Conservation (phyloP, 768 basidiomycete genomes). For the Pisolithus tinctorius region DNA sequence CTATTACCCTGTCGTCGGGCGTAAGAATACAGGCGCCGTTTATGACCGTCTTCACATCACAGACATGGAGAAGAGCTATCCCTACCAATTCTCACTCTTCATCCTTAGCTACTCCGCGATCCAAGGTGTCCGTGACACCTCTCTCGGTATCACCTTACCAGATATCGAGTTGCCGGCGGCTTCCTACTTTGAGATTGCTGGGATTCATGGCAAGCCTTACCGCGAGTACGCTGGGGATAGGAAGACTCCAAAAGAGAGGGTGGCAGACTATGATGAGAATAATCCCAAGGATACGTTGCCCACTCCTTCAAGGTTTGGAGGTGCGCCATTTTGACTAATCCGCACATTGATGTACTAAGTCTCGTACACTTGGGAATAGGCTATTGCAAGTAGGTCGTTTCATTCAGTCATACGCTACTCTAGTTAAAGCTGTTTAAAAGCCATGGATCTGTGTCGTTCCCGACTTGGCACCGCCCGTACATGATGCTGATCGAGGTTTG, state of each 20-base stretch:
- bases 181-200: slow-evolving; percentile 19
- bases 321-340: slow-evolving; percentile 3
- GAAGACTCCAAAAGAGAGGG: slow-evolving; percentile 8
- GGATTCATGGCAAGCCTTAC: slow-evolving; percentile 15
- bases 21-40: slow-evolving; percentile 7
- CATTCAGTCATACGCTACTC: not conserved
- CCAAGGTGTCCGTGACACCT: slow-evolving; percentile 3
- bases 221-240: slow-evolving; percentile 19
- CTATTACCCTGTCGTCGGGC: slow-evolving; percentile 18
- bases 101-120: slow-evolving; percentile 15
- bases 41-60: slow-evolving; percentile 20
- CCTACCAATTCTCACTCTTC: slow-evolving; percentile 23
- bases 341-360: not conserved
- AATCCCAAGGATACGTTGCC: slow-evolving; percentile 23
- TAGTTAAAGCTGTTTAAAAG: slow-evolving; percentile 3
- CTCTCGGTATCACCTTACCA: not conserved
- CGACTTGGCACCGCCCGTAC: slow-evolving; percentile 24
- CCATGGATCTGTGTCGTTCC: slow-evolving; percentile 16
- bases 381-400: slow-evolving; percentile 20
- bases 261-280: slow-evolving; percentile 10
- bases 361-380: slow-evolving; percentile 6
- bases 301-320: slow-evolving; percentile 20
- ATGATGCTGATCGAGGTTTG: slow-evolving; percentile 21
- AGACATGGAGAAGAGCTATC: slow-evolving; percentile 11
- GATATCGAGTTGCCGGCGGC: slow-evolving; percentile 3